phyloP scores from a whole-genome alignment of 2,329 filamentous ascomycete genomes.

The Colletotrichum chrysophilum region DNA sequence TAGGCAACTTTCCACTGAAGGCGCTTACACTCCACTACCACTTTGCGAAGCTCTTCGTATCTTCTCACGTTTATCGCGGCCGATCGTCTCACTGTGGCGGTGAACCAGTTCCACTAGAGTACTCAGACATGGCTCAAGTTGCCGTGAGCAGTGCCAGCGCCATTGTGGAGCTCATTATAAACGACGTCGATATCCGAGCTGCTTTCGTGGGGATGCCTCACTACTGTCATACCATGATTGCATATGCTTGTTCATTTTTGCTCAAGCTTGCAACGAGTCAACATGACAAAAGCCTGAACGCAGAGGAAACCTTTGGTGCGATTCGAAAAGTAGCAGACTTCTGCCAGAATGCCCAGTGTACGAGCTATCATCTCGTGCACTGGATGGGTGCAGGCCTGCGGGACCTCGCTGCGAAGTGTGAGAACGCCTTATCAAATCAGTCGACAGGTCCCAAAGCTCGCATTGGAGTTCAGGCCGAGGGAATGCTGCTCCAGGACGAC shows the following conservation, averaged over 20 bases:
- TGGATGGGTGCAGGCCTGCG: not conserved
- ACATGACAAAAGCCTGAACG: not conserved
- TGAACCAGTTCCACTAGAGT: not conserved
- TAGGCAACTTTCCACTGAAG: not conserved
- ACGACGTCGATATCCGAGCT: not conserved
- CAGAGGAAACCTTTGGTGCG: not conserved
- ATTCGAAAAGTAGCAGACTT: not conserved
- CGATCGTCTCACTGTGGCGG: not conserved
- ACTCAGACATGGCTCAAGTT: not conserved
- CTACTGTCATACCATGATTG: not conserved
- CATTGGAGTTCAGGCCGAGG: not conserved
- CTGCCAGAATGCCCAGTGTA: not conserved
- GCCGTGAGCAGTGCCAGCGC: not conserved
- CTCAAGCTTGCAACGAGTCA: not conserved
- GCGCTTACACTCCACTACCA: not conserved
- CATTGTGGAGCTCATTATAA: not conserved
- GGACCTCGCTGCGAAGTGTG: not conserved
- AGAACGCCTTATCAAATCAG: not conserved
- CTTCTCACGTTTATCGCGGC: not conserved
- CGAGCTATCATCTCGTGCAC: not conserved
- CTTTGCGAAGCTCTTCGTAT: not conserved
- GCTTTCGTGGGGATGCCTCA: not conserved
- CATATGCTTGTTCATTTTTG: not conserved
- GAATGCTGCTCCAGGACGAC: accelerated
- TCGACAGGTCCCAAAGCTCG: not conserved